phyloP scores from a whole-genome alignment of 2,329 filamentous ascomycete genomes.

The Neofusicoccum kwambonambiense region DNA sequence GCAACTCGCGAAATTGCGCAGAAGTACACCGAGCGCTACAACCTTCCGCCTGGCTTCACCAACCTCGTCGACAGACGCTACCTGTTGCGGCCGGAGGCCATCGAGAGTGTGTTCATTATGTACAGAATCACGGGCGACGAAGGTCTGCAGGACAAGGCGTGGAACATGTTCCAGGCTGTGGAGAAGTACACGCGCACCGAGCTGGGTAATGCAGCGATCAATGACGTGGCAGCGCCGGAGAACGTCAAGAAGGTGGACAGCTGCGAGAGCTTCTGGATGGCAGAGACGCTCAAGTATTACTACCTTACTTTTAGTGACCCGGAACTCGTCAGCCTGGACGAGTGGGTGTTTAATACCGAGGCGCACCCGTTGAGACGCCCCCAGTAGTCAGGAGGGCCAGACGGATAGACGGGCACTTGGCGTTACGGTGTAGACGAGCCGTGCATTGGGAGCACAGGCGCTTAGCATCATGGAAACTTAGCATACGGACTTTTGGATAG shows the following conservation, averaged over 20 bases:
- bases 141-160: constrained; percentile 72
- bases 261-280: constrained; percentile 78
- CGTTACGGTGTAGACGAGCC: background rate
- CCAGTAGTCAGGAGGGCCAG: background rate
- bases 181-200: constrained; percentile 62
- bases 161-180: constrained; percentile 77
- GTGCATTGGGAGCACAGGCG: too few species aligned
- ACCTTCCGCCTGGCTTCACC: constrained; percentile 34
- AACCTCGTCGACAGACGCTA: constrained; percentile 31
- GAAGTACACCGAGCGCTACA: constrained; percentile 32
- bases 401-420: background rate
- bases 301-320: constrained; percentile 76
- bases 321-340: constrained; percentile 63
- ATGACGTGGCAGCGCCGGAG: constrained; percentile 54
- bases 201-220: constrained; percentile 62
- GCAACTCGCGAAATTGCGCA: constrained; percentile 31
- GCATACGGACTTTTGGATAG: background rate
- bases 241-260: constrained; percentile 23
- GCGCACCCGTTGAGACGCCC: constrained; percentile 52
- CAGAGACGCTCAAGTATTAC: constrained; percentile 91
- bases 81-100: constrained; percentile 46
- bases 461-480: background rate
- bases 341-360: constrained; percentile 63
- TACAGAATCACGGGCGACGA: constrained; percentile 79
- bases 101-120: constrained; percentile 82